Evolutionary conservation across 2,329 filamentous ascomycete species (phyloP).

Genomic region (Harringtonia aguacate): DNA sequence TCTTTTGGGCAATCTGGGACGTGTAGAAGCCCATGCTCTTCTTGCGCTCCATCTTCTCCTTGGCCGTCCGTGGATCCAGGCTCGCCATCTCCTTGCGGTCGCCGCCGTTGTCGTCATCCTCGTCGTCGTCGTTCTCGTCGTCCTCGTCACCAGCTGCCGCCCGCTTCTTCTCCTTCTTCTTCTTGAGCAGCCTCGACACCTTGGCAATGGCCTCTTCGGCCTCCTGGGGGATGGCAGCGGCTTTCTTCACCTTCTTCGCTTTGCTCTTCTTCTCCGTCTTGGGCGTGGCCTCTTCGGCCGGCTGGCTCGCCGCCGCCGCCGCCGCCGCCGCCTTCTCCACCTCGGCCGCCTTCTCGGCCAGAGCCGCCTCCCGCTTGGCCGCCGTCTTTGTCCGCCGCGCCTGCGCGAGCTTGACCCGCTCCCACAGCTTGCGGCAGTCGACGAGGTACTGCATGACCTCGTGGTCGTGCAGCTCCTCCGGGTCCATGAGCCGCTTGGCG

Average conservation of each 20-base stretch:
- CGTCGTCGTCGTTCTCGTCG: conserved; percentile 83
- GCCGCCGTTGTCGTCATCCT: conserved; percentile 74
- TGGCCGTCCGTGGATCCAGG: conserved; percentile 66
- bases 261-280: conserved; percentile 1
- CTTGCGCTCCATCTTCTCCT: conserved; percentile 81
- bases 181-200: conserved; percentile 51
- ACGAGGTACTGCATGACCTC: conserved; percentile 81
- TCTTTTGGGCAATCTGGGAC: conserved; percentile 90
- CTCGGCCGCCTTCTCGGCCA: not conserved
- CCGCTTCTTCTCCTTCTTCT: conserved; percentile 28
- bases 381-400: conserved; percentile 14
- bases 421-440: conserved; percentile 72
- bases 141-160: conserved; percentile 21
- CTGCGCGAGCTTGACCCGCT: conserved; percentile 57
- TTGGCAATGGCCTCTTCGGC: conserved; percentile 63
- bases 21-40: conserved; percentile 96
- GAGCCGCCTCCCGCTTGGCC: no score
- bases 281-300: not conserved
- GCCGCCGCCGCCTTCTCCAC: not conserved
- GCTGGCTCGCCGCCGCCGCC: no score
- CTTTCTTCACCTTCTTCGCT: conserved; percentile 22
- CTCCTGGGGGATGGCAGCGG: conserved; percentile 35
- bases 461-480: conserved; percentile 77
- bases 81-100: conserved; percentile 88
- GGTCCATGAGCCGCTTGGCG: conserved; percentile 51